Evolutionary conservation across 1,139 yeast species (phyloP), one percentile per base, ranked within the genome.

Genomic region (Suhomyces maxii): DNA sequence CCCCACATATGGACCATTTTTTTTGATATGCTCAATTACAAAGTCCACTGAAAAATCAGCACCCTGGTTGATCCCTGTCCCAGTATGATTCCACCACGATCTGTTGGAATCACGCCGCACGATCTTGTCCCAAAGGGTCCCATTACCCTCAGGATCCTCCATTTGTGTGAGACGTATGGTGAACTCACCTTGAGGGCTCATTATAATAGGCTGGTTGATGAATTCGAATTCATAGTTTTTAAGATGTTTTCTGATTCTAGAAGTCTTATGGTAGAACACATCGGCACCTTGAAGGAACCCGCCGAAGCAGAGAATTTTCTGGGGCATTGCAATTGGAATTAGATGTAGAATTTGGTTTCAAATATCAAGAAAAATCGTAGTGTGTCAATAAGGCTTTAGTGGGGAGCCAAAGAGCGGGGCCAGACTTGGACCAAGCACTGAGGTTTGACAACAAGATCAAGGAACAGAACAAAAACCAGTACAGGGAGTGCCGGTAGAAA

Each of bases 1-100:
- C 3, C 97, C 98, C 46, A 83, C 85, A 59, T 85, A 90, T 0
- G 98, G 98, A 0, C 98, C 98, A 52, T 89, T 75, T 50, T 73
- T 68, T 40, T 74, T 71, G 53, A 89, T 82, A 47, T 84, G 75
- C 1, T 72, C 65, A 26, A 74, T 68, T 25, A 91, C 76, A n/a
- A 77, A 73, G 5, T 60, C 44, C 12, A 70, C 49, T 0, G 73
- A 54, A 12, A 61, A 62, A 2, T 65, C 64, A 37, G 71, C 63
- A 3, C 76, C 77, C 7, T 56, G 54, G 47, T 69, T 70, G 47
- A 63, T 71, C 53, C 67, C 72, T 83, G 59, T 55, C 7, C 55
- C 59, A 8, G 55, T 55, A 44, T 62, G 63, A 28, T 54, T 53
- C 68, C 71, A 73, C 79, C 79, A 75, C 39, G 75, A 84, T 51